These are phyloP conservation scores for Filosporella fistucella DNA, from an alignment of 495 filamentous ascomycete species.

Conservation along the genomic window DNA sequence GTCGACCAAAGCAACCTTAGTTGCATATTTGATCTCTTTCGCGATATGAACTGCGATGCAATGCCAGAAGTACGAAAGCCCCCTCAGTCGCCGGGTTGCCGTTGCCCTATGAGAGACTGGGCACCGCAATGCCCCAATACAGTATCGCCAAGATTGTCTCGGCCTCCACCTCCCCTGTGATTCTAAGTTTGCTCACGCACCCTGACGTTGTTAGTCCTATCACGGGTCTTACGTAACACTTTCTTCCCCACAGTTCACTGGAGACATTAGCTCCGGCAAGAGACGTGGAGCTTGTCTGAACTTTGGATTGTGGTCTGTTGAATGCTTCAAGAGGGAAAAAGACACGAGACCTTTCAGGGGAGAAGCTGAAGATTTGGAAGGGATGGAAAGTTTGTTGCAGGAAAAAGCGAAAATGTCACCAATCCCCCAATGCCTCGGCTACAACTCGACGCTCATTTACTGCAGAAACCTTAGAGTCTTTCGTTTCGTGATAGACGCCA, in stretches of 20 bases:
- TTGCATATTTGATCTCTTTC: too few species aligned
- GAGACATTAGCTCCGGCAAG: neutral
- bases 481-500: neutral
- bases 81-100: too few species aligned
- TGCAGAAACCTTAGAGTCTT: neutral
- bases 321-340: neutral
- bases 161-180: neutral
- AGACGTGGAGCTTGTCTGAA: neutral
- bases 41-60: too few species aligned
- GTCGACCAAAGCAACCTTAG: too few species aligned
- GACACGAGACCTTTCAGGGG: neutral
- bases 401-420: neutral
- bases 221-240: slow-evolving; percentile 4
- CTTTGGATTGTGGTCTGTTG: neutral
- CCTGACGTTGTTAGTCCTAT: neutral
- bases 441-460: too few species aligned
- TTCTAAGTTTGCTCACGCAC: neutral
- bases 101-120: too few species aligned
- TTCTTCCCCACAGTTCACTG: slow-evolving; percentile 1
- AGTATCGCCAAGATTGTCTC: neutral
- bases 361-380: neutral
- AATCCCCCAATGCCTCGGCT: too few species aligned
- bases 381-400: neutral
- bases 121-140: slow-evolving; percentile 1
- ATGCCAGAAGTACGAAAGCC: neutral